Evolutionary conservation across 2,329 filamentous ascomycete genomes (phyloP).

Genomic region (Waltergamsia citrina): DNA sequence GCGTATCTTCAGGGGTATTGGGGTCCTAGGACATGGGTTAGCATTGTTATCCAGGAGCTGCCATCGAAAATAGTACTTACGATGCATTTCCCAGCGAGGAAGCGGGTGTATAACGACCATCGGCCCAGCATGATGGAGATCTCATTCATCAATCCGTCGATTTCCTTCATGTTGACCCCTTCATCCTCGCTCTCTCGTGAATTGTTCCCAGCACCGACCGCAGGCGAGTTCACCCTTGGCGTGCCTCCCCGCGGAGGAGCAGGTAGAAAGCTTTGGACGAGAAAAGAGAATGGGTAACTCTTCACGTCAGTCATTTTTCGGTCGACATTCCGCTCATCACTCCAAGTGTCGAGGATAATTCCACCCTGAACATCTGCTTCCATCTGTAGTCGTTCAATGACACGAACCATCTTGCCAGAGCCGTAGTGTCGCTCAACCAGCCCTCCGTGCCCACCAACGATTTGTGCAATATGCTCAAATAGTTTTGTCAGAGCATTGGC

Average conservation of each 20-base stretch:
- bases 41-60: not conserved
- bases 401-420: slow-evolving; percentile 82
- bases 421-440: slow-evolving; percentile 94
- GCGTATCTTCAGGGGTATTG: slow-evolving; percentile 38
- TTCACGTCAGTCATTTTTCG: slow-evolving; percentile 89
- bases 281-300: slow-evolving; percentile 93
- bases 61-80: slow-evolving; percentile 41
- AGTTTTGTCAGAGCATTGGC: slow-evolving; percentile 81
- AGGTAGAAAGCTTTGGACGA: slow-evolving; percentile 87
- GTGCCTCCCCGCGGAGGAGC: slow-evolving; percentile 55
- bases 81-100: slow-evolving; percentile 77
- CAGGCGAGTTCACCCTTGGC: slow-evolving; percentile 68
- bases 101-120: slow-evolving; percentile 88
- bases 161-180: slow-evolving; percentile 90
- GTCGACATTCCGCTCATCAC: slow-evolving; percentile 77
- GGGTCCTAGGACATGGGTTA: slow-evolving; percentile 31
- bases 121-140: slow-evolving; percentile 85
- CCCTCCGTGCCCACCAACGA: slow-evolving; percentile 83
- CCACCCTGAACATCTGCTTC: slow-evolving; percentile 95
- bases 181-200: slow-evolving; percentile 72
- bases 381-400: slow-evolving; percentile 85
- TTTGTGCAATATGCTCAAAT: slow-evolving; percentile 96
- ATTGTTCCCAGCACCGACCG: slow-evolving; percentile 44
- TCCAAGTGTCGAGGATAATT: slow-evolving; percentile 92
- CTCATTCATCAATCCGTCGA: slow-evolving; percentile 80